Percentiles rank a stretch among this genome's conserved stretches.
Evolutionary conservation across 306 rosid genomes (phyloP).

Genomic region (Leucaena leucocephala): DNA sequence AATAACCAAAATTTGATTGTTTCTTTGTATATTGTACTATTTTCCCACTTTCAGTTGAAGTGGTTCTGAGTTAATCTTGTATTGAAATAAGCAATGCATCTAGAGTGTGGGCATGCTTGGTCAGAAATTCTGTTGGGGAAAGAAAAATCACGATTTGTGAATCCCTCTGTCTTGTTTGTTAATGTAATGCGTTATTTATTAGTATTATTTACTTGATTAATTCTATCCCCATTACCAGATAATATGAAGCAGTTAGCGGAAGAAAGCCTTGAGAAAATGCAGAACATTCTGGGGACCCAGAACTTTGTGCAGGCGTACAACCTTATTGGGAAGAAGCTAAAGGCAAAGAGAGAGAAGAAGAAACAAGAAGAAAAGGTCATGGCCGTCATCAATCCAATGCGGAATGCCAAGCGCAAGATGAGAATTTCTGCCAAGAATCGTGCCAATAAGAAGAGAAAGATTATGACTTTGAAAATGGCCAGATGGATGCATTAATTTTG

Average conservation of each 20-base stretch:
- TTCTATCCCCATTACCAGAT: slow-evolving; percentile 47
- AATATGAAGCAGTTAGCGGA: slow-evolving; percentile 63
- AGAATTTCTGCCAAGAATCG: slow-evolving; percentile 73
- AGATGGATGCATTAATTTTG: slow-evolving; percentile 50
- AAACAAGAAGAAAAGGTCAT: slow-evolving; percentile 75
- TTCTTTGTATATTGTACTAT: not conserved
- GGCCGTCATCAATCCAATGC: slow-evolving; percentile 85
- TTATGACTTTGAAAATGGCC: slow-evolving; percentile 57
- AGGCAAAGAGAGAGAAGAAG: slow-evolving; percentile 75
- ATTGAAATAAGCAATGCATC: not conserved
- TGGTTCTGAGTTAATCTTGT: not conserved
- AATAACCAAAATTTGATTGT: not conserved
- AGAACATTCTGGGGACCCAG: slow-evolving; percentile 59
- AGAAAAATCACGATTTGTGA: not conserved
- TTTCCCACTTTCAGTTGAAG: not conserved
- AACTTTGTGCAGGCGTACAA: slow-evolving; percentile 56
- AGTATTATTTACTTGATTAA: slow-evolving; percentile 1
- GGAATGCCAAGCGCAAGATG: slow-evolving; percentile 76
- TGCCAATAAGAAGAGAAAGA: slow-evolving; percentile 80
- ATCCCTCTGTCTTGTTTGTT: not conserved
- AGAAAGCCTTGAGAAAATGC: slow-evolving; percentile 50
- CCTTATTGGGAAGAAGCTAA: slow-evolving; percentile 64
- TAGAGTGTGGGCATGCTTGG: not conserved
- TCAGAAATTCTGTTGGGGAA: not conserved
- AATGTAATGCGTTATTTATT: not conserved